phyloP scores from a whole-genome alignment of 208 protist species.

The Acanthamoeba triangularis region DNA sequence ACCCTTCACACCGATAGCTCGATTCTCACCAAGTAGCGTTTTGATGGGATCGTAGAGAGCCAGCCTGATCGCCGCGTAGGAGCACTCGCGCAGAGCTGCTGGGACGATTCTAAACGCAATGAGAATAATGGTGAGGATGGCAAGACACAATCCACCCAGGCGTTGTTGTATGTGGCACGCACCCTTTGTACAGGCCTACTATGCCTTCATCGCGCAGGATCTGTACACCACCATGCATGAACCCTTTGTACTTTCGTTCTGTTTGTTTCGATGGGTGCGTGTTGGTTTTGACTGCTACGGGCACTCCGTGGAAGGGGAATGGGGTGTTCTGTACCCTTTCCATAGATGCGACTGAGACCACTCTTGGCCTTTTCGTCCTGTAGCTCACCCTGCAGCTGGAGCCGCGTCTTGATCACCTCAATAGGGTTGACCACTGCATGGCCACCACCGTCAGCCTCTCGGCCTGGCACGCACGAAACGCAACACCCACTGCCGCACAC shows the following conservation, averaged over 20 bases:
- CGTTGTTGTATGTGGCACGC: too few species aligned
- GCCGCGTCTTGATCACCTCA: slow-evolving; percentile 59
- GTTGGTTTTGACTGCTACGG: background rate
- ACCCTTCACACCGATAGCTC: background rate
- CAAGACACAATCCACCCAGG: background rate
- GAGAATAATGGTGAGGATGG: background rate
- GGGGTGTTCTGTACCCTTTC: slow-evolving; percentile 1
- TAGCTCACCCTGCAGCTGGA: slow-evolving; percentile 68
- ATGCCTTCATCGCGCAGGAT: slow-evolving; percentile 20
- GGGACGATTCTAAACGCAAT: background rate
- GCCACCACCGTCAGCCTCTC: background rate
- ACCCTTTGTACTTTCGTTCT: slow-evolving; percentile 65
- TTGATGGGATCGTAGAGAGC: slow-evolving; percentile 54
- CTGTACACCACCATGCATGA: slow-evolving; percentile 24
- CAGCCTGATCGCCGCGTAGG: slow-evolving; percentile 47
- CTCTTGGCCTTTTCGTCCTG: background rate
- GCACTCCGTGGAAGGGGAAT: background rate
- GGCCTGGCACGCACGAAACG: background rate
- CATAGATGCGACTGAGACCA: slow-evolving; percentile 39
- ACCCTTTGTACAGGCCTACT: slow-evolving; percentile 42
- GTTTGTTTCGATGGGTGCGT: background rate
- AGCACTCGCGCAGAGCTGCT: slow-evolving; percentile 23
- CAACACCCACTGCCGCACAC: background rate
- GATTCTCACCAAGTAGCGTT: slow-evolving; percentile 13
- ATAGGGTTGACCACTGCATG: slow-evolving; percentile 32